Evolutionary conservation across 2,329 filamentous ascomycete genomes (phyloP).

Genomic region (Phoma sp.): DNA sequence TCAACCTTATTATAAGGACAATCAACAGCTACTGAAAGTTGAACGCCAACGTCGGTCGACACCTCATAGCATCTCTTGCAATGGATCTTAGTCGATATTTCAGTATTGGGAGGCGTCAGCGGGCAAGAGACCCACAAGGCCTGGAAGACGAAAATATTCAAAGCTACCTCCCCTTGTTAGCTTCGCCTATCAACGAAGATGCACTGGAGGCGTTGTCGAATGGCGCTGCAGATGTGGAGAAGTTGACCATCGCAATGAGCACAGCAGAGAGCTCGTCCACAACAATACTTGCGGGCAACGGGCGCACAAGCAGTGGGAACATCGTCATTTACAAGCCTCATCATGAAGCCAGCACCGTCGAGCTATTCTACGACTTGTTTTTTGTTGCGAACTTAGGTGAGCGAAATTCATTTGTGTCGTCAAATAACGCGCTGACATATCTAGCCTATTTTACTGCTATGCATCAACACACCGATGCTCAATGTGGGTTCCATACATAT

Average conservation of each 20-base stretch:
- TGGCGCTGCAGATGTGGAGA: slow-evolving; percentile 22
- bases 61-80: neutral
- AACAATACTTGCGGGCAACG: slow-evolving; percentile 21
- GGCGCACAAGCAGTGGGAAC: slow-evolving; percentile 28
- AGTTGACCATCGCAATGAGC: slow-evolving; percentile 12
- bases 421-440: neutral
- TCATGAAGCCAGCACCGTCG: slow-evolving; percentile 59
- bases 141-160: slow-evolving; percentile 2
- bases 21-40: neutral
- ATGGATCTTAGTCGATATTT: slow-evolving; percentile 32
- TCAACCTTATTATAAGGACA: neutral
- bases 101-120: slow-evolving; percentile 15
- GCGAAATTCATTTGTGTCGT: neutral
- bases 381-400: slow-evolving; percentile 65
- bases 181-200: slow-evolving; percentile 30
- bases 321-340: slow-evolving; percentile 36
- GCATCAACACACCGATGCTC: slow-evolving; percentile 61
- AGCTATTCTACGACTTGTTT: slow-evolving; percentile 67
- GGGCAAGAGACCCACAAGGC: neutral
- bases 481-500: slow-evolving; percentile 17
- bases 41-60: neutral
- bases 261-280: slow-evolving; percentile 15
- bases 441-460: slow-evolving; percentile 63
- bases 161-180: slow-evolving; percentile 25
- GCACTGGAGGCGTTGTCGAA: slow-evolving; percentile 20